These are phyloP conservation scores for Hymenoscyphus occultus DNA, from an alignment of 2,329 filamentous ascomycete genomes.

Conservation along the genomic window DNA sequence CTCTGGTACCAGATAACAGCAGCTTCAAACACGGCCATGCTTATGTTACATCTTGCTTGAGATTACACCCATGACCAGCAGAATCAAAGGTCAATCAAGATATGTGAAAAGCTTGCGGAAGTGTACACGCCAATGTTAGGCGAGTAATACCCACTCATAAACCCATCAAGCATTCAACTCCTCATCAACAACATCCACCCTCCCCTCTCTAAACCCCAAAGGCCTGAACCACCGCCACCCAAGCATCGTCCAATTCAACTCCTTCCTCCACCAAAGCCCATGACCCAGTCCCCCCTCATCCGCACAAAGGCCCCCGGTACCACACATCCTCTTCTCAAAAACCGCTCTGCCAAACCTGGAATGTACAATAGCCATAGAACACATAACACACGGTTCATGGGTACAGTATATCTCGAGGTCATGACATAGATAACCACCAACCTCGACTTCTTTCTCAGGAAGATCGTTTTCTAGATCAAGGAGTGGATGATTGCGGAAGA, in stretches of 20 bases:
- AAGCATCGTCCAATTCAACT: constrained; percentile 83
- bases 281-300: constrained; percentile 64
- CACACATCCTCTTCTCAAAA: constrained; percentile 74
- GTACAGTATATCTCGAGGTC: constrained; percentile 91
- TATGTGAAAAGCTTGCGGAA: too few relatives aligned
- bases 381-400: constrained; percentile 95
- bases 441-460: constrained; percentile 60
- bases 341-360: constrained; percentile 86
- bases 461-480: constrained; percentile 58
- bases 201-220: background rate
- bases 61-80: too few relatives aligned
- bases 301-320: constrained; percentile 79
- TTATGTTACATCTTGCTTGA: too few relatives aligned
- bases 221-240: constrained; percentile 58
- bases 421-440: constrained; percentile 87
- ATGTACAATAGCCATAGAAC: constrained; percentile 93
- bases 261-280: constrained; percentile 68
- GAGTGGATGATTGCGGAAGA: constrained; percentile 67
- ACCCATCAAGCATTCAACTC: background rate
- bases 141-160: background rate
- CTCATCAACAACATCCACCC: background rate
- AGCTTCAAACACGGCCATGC: too few relatives aligned
- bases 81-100: too few relatives aligned
- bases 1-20: too few relatives aligned
- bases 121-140: too few relatives aligned